phyloP scores from a whole-genome alignment of 805 yeast species.

The Candida ipomoeae region DNA sequence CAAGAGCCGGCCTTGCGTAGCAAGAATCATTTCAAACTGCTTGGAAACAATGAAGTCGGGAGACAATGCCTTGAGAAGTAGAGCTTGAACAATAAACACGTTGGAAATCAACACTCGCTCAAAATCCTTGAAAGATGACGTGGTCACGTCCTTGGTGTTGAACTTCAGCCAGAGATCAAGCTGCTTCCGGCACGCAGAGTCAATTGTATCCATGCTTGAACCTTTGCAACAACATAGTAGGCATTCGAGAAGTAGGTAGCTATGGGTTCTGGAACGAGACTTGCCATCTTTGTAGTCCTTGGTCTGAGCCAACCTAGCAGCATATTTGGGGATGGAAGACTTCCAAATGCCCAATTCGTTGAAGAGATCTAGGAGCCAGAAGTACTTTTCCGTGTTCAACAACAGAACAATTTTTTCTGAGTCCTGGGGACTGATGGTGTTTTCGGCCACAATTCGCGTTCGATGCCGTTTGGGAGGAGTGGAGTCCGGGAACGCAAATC shows the following conservation, averaged over 20 bases:
- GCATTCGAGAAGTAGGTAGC: constrained; percentile 25
- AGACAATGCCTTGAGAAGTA: constrained; percentile 14
- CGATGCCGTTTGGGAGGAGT: not conserved
- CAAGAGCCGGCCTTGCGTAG: constrained; percentile 32
- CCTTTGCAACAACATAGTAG: constrained; percentile 25
- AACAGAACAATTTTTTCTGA: constrained; percentile 20
- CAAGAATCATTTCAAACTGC: constrained; percentile 17
- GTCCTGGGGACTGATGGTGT: constrained; percentile 7
- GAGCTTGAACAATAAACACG: constrained; percentile 24
- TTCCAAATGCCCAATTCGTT: constrained; percentile 39
- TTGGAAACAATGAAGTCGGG: constrained; percentile 10
- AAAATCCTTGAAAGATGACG: constrained; percentile 16
- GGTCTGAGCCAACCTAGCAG: constrained; percentile 19
- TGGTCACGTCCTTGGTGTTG: constrained; percentile 9
- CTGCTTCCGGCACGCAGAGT: constrained; percentile 19
- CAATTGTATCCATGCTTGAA: constrained; percentile 11
- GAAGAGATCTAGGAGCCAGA: constrained; percentile 38
- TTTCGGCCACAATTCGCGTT: not conserved
- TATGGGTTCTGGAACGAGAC: constrained; percentile 9
- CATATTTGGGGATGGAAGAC: constrained; percentile 30
- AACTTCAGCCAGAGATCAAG: constrained; percentile 21
- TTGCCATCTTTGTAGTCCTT: constrained; percentile 6
- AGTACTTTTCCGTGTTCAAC: constrained; percentile 32
- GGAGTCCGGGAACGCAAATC: not conserved
- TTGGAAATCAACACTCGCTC: constrained; percentile 31